phyloP scores from a whole-genome alignment of 345 rosid species.

The Salix purpurea region DNA sequence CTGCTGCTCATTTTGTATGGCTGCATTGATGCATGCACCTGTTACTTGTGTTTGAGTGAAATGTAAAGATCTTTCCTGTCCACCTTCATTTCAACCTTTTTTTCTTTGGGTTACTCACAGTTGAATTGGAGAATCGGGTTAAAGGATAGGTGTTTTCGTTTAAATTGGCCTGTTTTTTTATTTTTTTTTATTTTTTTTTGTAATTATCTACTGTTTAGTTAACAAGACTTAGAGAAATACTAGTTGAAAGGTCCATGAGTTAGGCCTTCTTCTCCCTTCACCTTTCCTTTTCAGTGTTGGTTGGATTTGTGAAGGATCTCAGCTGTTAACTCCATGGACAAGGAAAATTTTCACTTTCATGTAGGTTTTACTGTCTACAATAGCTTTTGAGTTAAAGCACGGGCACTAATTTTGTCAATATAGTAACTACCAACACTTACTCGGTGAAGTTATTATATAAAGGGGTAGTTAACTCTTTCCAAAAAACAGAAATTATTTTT shows the following conservation, averaged over 20 bases:
- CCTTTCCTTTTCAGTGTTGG: background rate
- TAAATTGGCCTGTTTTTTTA: background rate
- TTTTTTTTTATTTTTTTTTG: constrained; percentile 8
- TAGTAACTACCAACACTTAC: too few species aligned
- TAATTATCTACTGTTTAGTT: background rate
- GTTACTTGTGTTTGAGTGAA: background rate
- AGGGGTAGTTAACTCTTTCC: too few species aligned
- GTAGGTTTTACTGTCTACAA: background rate
- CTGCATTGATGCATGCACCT: background rate
- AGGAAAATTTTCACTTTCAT: background rate
- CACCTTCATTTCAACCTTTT: background rate
- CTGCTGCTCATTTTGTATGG: constrained; percentile 3
- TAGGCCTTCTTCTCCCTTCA: background rate
- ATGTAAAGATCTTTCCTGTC: constrained; percentile 4
- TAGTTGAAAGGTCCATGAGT: background rate
- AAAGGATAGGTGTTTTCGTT: background rate
- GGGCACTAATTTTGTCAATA: background rate
- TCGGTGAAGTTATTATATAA: too few species aligned
- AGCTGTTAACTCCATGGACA: background rate
- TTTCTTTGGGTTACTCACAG: background rate
- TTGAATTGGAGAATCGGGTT: constrained; percentile 10
- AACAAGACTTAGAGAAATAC: background rate
- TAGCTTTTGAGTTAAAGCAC: background rate
- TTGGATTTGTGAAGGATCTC: background rate
- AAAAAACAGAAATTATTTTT: too few species aligned